A percentile compares a stretch with the other conserved stretches of the same genome.
Evolutionary conservation across 2,329 filamentous ascomycete genomes (phyloP).

Genomic region (Coniochaeta prunicola): DNA sequence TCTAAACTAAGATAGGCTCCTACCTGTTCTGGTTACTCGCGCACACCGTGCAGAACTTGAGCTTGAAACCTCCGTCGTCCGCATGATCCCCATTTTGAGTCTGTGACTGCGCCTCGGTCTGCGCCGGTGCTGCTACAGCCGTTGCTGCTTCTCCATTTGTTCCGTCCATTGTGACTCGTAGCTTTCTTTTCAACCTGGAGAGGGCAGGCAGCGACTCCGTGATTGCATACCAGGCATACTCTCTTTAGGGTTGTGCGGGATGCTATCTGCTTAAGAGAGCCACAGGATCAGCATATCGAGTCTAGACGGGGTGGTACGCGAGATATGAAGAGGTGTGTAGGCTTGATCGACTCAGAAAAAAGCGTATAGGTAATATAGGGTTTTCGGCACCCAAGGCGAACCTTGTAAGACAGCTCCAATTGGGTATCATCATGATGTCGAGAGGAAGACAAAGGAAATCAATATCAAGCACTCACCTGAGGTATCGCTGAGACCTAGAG

Average conservation of each 20-base stretch:
- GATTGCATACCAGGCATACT: not conserved
- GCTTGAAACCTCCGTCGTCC: conserved; percentile 62
- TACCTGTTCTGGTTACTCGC: conserved; percentile 96
- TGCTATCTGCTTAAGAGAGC: not conserved
- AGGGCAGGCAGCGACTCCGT: not conserved
- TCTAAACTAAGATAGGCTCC: conserved; percentile 17
- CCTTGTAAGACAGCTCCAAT: conserved; percentile 4
- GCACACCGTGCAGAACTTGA: conserved; percentile 98
- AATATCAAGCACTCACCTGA: not conserved
- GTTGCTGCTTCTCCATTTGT: conserved; percentile 28
- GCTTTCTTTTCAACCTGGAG: not conserved
- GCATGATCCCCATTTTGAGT: conserved; percentile 37
- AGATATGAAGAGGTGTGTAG: not conserved
- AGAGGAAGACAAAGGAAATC: not conserved
- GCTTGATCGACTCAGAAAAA: not conserved
- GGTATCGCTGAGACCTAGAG: not conserved
- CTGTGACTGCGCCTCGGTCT: conserved; percentile 3
- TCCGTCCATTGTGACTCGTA: conserved; percentile 23
- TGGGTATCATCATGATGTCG: conserved; percentile 2
- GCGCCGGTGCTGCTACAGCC: not conserved
- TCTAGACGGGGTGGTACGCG: not conserved
- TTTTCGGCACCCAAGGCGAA: conserved; percentile 1
- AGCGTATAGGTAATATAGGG: conserved; percentile 4
- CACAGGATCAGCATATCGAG: not conserved
- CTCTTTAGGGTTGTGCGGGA: not conserved